A percentile compares a stretch with the other conserved stretches of the same genome.
Conservation (phyloP, 2,329 filamentous ascomycete genomes). For the Chaetomium sp. region DNA sequence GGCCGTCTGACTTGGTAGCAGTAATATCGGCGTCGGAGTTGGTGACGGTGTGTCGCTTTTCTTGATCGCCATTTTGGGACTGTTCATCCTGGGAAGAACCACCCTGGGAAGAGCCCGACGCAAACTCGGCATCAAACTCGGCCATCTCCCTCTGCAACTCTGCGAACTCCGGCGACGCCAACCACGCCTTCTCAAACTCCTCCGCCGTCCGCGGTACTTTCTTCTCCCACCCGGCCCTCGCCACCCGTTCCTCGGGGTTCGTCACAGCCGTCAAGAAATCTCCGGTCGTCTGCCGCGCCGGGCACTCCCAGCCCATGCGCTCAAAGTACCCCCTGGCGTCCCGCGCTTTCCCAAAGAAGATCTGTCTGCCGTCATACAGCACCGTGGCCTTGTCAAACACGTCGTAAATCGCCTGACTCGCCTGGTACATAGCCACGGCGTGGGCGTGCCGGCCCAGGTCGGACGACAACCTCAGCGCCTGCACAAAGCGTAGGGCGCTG, state of each 20-base stretch:
- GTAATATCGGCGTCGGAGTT: too few relatives aligned
- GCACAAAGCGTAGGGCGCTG: conserved; percentile 67
- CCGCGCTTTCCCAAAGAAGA: conserved; percentile 63
- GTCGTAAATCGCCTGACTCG: conserved; percentile 19
- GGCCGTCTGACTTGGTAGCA: neutral
- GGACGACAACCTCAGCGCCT: conserved; percentile 57
- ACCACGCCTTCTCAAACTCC: conserved; percentile 49
- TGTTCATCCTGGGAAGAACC: too few relatives aligned
- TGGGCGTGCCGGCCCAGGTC: conserved; percentile 68
- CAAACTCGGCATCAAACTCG: conserved; percentile 14
- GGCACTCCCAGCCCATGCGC: conserved; percentile 53
- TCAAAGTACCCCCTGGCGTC: conserved; percentile 54
- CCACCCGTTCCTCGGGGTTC: conserved; percentile 57
- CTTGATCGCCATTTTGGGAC: too few relatives aligned
- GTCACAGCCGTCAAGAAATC: conserved; percentile 65
- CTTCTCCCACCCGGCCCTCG: conserved; percentile 49
- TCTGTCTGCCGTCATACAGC: conserved; percentile 69
- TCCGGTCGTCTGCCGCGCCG: conserved; percentile 51
- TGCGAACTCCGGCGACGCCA: conserved; percentile 15
- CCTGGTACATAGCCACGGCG: conserved; percentile 58
- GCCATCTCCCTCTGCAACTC: conserved; percentile 16
- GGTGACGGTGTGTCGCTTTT: too few relatives aligned
- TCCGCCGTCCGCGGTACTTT: conserved; percentile 49
- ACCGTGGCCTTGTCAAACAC: conserved; percentile 68
- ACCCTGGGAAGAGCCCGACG: conserved; percentile 2